Conservation (phyloP, 2,329 filamentous ascomycete species). For the Ascocoryne sarcoides region DNA sequence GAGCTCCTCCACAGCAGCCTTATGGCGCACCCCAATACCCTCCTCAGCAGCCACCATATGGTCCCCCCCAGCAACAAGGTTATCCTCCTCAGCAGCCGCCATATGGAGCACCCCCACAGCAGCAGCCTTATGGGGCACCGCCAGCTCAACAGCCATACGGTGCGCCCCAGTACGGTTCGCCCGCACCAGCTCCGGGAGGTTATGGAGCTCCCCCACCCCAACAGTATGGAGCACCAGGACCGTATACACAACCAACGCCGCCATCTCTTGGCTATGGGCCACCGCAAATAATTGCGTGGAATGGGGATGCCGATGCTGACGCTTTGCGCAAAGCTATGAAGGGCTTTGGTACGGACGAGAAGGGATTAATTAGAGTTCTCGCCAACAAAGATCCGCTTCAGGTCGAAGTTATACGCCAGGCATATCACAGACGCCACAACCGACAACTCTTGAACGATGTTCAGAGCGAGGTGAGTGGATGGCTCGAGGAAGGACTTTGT, state of each 20-base stretch:
- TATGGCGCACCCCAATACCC: conserved; percentile 15
- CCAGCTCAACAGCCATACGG: conserved; percentile 2
- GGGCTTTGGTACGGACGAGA: conserved; percentile 85
- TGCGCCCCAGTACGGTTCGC: conserved; percentile 2
- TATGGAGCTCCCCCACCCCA: conserved; percentile 19
- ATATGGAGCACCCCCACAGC: conserved; percentile 14
- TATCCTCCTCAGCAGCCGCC: conserved; percentile 13
- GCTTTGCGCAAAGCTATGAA: conserved; percentile 79
- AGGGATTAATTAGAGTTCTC: conserved; percentile 60
- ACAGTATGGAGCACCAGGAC: conserved; percentile 29
- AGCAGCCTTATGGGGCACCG: conserved; percentile 10
- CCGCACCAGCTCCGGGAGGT: background rate
- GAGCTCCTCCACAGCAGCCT: conserved; percentile 6
- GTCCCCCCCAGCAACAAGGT: conserved; percentile 5
- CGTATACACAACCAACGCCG: conserved; percentile 44
- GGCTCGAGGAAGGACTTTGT: conserved; percentile 66
- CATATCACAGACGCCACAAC: conserved; percentile 55
- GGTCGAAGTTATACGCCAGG: conserved; percentile 55
- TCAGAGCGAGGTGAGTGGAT: conserved; percentile 65
- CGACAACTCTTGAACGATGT: conserved; percentile 69
- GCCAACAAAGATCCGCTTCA: conserved; percentile 70
- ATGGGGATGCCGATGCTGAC: conserved; percentile 61
- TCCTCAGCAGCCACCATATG: conserved; percentile 12
- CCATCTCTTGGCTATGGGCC: conserved; percentile 69
- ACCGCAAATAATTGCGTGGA: conserved; percentile 58